A percentile compares a stretch with the other conserved stretches of the same genome.
Evolutionary conservation across 495 filamentous ascomycete genomes (phyloP).

Genomic region (Talaromyces trachyspermus): DNA sequence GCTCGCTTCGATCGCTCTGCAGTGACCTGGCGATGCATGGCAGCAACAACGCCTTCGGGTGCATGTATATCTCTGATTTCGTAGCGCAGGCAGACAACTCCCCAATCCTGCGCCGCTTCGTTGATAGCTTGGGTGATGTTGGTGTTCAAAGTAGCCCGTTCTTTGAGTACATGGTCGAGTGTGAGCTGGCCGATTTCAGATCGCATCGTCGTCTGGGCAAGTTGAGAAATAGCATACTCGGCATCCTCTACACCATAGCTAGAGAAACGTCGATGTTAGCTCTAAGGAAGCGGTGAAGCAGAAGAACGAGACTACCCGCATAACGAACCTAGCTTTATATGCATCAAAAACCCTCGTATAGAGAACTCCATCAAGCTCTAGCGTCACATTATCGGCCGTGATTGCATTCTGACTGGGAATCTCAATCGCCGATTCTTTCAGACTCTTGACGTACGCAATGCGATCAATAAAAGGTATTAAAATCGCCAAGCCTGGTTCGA

Average conservation of each 20-base stretch:
- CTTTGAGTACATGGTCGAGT: constrained; percentile 94
- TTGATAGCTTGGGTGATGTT: constrained; percentile 99
- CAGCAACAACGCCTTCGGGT: constrained; percentile 81
- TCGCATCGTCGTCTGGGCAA: constrained; percentile 98
- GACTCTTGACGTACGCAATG: constrained; percentile 93
- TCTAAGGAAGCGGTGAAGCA: not conserved
- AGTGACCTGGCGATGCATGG: constrained; percentile 97
- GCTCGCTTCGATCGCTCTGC: constrained; percentile 94
- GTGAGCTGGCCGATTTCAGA: constrained; percentile 94
- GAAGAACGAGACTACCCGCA: not conserved
- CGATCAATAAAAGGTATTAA: constrained; percentile 88
- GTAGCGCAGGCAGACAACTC: constrained; percentile 90
- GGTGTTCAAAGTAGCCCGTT: constrained; percentile 87
- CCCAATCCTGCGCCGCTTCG: constrained; percentile 94
- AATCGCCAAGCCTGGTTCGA: constrained; percentile 85
- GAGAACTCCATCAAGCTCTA: constrained; percentile 91
- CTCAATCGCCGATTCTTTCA: constrained; percentile 94
- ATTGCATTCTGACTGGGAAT: constrained; percentile 95
- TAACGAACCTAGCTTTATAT: constrained; percentile 85
- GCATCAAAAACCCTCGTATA: constrained; percentile 96
- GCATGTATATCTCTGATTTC: constrained; percentile 98
- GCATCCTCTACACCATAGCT: constrained; percentile 98
- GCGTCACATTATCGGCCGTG: constrained; percentile 94
- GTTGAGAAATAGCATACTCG: constrained; percentile 96
- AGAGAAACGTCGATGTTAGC: not conserved